A percentile compares a stretch with the other conserved stretches of the same genome.
These are phyloP conservation scores for Macaranga tanarius DNA, from an alignment of 441 rosid genomes.

Conservation along the genomic window DNA sequence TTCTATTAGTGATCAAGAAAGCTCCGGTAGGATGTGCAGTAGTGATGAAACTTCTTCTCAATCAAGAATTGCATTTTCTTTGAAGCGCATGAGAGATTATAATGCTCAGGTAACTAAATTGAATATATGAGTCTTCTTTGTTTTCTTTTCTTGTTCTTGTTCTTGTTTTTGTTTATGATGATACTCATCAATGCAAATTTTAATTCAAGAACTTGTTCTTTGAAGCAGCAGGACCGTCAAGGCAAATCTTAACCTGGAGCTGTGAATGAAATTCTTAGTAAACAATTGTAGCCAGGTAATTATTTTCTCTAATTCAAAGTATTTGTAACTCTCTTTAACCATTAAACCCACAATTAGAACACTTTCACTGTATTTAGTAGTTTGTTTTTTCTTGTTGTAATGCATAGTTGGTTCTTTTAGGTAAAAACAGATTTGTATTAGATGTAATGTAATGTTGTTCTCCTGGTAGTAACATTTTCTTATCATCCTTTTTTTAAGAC, in stretches of 20 bases:
- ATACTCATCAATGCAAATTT: background rate
- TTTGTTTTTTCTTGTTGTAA: background rate
- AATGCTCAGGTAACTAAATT: constrained; percentile 24
- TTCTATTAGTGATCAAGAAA: constrained; percentile 32
- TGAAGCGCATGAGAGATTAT: constrained; percentile 1
- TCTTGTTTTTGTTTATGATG: background rate
- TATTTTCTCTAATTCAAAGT: constrained; percentile 3
- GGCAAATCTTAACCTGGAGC: background rate
- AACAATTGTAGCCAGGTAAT: background rate
- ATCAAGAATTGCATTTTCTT: constrained; percentile 19
- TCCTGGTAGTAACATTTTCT: background rate
- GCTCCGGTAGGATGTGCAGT: constrained; percentile 10
- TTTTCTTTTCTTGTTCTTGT: background rate
- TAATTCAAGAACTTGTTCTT: background rate
- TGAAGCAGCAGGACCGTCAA: constrained; percentile 17
- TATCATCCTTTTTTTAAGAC: background rate
- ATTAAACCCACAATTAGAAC: background rate
- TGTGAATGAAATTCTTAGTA: background rate
- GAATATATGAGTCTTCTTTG: background rate
- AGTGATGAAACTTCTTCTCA: constrained; percentile 20
- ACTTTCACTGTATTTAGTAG: background rate
- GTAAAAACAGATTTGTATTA: background rate
- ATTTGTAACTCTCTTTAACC: background rate
- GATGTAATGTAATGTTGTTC: background rate
- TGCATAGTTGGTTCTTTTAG: background rate